Evolutionary conservation across 2,329 filamentous ascomycete species (phyloP).

Genomic region (Thelonectria rubi): DNA sequence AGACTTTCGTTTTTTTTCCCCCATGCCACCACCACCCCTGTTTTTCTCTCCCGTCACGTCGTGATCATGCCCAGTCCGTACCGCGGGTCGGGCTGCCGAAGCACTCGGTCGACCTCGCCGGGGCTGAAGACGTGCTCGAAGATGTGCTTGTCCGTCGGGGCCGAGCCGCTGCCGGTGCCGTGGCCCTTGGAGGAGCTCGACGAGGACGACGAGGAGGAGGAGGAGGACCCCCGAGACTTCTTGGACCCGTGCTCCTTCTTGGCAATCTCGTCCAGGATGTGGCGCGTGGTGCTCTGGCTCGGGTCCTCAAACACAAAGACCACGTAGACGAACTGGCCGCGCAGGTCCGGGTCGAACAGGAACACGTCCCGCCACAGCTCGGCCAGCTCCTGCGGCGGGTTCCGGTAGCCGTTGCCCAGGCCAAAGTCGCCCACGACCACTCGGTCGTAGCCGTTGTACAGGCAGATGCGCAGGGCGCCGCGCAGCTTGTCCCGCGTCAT

Average conservation of each 20-base stretch:
- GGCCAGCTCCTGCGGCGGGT: constrained; percentile 71
- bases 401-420: constrained; percentile 69
- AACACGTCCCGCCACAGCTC: constrained; percentile 73
- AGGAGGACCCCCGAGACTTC: constrained; percentile 43
- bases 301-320: constrained; percentile 72
- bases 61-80: constrained; percentile 64
- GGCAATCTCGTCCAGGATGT: constrained; percentile 64
- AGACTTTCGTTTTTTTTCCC: no score
- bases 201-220: constrained; percentile 40
- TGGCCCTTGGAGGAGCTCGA: constrained; percentile 39
- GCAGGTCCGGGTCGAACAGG: constrained; percentile 68
- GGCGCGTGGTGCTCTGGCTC: constrained; percentile 60
- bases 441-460: constrained; percentile 64
- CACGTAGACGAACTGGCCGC: constrained; percentile 68
- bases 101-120: constrained; percentile 59
- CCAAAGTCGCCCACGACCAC: constrained; percentile 73
- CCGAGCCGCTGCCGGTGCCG: constrained; percentile 37
- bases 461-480: constrained; percentile 74
- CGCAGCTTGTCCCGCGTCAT: constrained; percentile 79
- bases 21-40: no score
- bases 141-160: constrained; percentile 59
- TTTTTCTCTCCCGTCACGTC: constrained; percentile 36
- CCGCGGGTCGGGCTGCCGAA: constrained; percentile 62
- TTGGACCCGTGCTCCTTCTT: constrained; percentile 57
- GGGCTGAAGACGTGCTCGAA: constrained; percentile 63